Percentiles rank a stretch among this genome's conserved stretches.
phyloP scores from a whole-genome alignment of 1,284 basidiomycete species.

The Volvariella surrecta region DNA sequence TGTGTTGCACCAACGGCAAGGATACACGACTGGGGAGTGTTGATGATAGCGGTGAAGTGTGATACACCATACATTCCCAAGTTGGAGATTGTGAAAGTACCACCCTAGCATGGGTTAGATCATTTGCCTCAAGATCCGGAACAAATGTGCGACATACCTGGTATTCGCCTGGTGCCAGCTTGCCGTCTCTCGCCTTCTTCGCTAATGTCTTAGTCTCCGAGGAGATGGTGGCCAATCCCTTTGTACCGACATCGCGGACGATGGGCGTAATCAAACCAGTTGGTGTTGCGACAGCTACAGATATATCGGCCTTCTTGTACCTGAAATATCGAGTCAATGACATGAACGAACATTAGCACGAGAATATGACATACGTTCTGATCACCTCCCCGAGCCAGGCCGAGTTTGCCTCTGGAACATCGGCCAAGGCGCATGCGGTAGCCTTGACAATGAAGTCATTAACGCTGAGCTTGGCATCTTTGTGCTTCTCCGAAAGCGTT shows the following conservation, averaged over 20 bases:
- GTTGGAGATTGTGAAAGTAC: constrained; percentile 98
- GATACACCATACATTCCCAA: constrained; percentile 96
- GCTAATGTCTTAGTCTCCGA: constrained; percentile 90
- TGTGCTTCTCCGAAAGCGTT: constrained; percentile 76
- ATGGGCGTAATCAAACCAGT: constrained; percentile 98
- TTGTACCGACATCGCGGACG: constrained; percentile 86
- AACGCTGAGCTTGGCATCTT: constrained; percentile 86
- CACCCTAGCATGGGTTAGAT: constrained; percentile 50
- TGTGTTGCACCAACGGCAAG: constrained; percentile 91
- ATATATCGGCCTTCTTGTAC: constrained; percentile 96
- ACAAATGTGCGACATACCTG: constrained; percentile 44
- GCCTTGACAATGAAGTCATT: constrained; percentile 99
- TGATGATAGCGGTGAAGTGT: constrained; percentile 99
- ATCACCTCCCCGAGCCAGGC: constrained; percentile 97
- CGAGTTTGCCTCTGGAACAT: constrained; percentile 97
- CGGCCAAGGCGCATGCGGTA: constrained; percentile 80
- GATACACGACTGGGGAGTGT: constrained; percentile 97
- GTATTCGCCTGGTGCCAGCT: constrained; percentile 94
- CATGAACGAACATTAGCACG: constrained; percentile 4
- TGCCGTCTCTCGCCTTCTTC: constrained; percentile 93
- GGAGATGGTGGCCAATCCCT: constrained; percentile 91
- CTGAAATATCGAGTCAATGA: constrained; percentile 31
- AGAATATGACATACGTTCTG: constrained; percentile 62
- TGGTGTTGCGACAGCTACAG: constrained; percentile 94
- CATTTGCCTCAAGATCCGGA: constrained; percentile 1